Evolutionary conservation across 202 grass and related monocot genomes (phyloP).

Genomic region (Saccharum hybrid): DNA sequence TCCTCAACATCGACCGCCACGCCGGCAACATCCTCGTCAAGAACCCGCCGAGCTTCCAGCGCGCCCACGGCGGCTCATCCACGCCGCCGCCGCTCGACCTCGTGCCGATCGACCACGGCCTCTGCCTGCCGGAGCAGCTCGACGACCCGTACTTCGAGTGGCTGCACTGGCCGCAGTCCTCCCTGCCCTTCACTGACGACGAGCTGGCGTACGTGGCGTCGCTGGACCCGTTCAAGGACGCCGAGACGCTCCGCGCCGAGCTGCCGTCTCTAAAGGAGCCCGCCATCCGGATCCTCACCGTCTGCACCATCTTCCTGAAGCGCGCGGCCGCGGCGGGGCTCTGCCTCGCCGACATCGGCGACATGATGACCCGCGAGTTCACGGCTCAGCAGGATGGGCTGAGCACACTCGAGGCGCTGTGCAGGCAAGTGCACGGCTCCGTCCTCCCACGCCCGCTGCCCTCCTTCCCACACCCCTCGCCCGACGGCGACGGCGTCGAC

Average conservation of each 20-base stretch:
- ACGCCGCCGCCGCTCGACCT: slow-evolving; percentile 50
- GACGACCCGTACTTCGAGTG: slow-evolving; percentile 96
- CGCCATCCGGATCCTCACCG: slow-evolving; percentile 62
- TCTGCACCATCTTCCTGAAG: slow-evolving; percentile 89
- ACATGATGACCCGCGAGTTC: slow-evolving; percentile 90
- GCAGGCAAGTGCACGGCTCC: slow-evolving; percentile 51
- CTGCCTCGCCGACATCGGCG: slow-evolving; percentile 86
- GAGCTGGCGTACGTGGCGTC: slow-evolving; percentile 67
- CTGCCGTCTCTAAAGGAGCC: slow-evolving; percentile 67
- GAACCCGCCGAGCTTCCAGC: slow-evolving; percentile 10
- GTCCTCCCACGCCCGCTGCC: not conserved
- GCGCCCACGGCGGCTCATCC: not conserved
- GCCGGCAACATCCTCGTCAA: slow-evolving; percentile 96
- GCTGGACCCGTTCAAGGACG: slow-evolving; percentile 76
- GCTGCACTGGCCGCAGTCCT: slow-evolving; percentile 86
- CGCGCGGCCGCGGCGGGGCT: slow-evolving; percentile 64
- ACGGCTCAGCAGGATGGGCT: slow-evolving; percentile 55
- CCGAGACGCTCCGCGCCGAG: slow-evolving; percentile 68
- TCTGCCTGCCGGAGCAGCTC: slow-evolving; percentile 86
- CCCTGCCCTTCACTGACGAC: slow-evolving; percentile 57
- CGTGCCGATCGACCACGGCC: slow-evolving; percentile 91
- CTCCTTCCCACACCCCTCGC: not conserved
- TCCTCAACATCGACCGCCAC: slow-evolving; percentile 94
- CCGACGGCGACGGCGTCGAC: slow-evolving; percentile 33
- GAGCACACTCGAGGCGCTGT: slow-evolving; percentile 75